Evolutionary conservation across 1,284 basidiomycete species (phyloP).

Genomic region (Meripilus lineatus): DNA sequence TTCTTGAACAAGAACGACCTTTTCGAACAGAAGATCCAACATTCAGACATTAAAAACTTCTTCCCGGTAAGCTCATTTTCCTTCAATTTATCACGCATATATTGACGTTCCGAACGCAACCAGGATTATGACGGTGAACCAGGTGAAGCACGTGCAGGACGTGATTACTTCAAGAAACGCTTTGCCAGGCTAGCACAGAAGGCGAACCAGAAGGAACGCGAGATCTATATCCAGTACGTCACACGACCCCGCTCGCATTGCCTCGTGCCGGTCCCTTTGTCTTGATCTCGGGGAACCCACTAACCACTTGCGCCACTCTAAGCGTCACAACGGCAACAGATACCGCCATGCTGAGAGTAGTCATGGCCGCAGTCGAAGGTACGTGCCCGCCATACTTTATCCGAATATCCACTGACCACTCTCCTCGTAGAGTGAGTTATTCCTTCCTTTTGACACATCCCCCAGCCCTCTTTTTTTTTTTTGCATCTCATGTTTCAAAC

Average conservation of each 20-base stretch:
- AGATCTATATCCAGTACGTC: conserved; percentile 87
- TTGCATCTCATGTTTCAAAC: conserved; percentile 16
- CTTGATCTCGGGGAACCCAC: too few species aligned
- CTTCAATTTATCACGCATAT: conserved; percentile 6
- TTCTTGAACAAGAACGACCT: conserved; percentile 92
- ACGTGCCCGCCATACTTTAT: conserved; percentile 25
- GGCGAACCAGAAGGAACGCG: conserved; percentile 78
- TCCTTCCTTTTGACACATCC: conserved; percentile 28
- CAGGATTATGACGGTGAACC: conserved; percentile 76
- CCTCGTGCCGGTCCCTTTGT: conserved; percentile 7
- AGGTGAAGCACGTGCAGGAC: conserved; percentile 68
- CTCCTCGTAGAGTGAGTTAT: conserved; percentile 63
- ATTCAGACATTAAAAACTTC: conserved; percentile 80
- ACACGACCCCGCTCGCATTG: too few species aligned
- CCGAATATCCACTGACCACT: conserved; percentile 11
- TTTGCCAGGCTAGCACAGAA: conserved; percentile 83
- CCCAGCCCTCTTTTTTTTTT: conserved; percentile 20
- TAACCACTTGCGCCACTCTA: too few species aligned
- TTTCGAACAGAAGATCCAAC: conserved; percentile 76
- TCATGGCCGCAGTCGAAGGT: conserved; percentile 94
- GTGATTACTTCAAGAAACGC: conserved; percentile 87
- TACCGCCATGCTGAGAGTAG: conserved; percentile 84
- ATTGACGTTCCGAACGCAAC: conserved; percentile 3
- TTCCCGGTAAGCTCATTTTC: conserved; percentile 61
- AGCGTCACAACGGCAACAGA: conserved; percentile 94